phyloP scores from a whole-genome alignment of 441 rosid species.

The Euphorbia celastroides region DNA sequence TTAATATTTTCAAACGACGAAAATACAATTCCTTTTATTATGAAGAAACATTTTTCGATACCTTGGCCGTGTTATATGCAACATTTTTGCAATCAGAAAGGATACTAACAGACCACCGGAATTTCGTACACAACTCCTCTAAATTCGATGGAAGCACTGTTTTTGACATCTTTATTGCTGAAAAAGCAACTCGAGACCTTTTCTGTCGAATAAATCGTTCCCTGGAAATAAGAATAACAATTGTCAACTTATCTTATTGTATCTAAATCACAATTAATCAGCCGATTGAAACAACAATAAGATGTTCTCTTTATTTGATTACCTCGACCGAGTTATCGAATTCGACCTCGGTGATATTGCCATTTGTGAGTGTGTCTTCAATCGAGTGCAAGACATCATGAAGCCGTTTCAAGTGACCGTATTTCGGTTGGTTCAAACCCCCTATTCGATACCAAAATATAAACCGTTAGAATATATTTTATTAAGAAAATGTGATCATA shows the following conservation, averaged over 20 bases:
- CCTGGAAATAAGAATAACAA: too few relatives aligned
- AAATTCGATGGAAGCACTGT: conserved; percentile 31
- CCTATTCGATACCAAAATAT: too few relatives aligned
- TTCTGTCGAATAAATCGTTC: conserved; percentile 34
- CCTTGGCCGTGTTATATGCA: conserved; percentile 55
- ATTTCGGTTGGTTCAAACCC: conserved; percentile 60
- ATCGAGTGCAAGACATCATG: conserved; percentile 41
- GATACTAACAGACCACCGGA: conserved; percentile 63
- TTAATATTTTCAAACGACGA: too few relatives aligned
- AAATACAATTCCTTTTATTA: too few relatives aligned
- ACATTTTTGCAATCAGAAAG: conserved; percentile 46
- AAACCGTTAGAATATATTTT: too few relatives aligned
- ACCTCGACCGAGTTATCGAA: conserved; percentile 2
- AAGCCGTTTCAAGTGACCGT: conserved; percentile 58
- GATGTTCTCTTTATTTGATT: neutral
- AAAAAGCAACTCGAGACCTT: conserved; percentile 48
- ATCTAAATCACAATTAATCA: too few relatives aligned
- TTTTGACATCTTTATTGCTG: conserved; percentile 31
- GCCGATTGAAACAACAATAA: conserved; percentile 1
- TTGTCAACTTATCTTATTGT: too few relatives aligned
- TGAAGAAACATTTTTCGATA: too few relatives aligned
- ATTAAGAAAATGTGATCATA: too few relatives aligned
- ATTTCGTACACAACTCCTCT: conserved; percentile 26
- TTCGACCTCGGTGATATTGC: neutral
- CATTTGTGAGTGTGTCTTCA: conserved; percentile 37